phyloP scores from a whole-genome alignment of 2,329 filamentous ascomycete species.

The Tolypocladium cylindrosporum region DNA sequence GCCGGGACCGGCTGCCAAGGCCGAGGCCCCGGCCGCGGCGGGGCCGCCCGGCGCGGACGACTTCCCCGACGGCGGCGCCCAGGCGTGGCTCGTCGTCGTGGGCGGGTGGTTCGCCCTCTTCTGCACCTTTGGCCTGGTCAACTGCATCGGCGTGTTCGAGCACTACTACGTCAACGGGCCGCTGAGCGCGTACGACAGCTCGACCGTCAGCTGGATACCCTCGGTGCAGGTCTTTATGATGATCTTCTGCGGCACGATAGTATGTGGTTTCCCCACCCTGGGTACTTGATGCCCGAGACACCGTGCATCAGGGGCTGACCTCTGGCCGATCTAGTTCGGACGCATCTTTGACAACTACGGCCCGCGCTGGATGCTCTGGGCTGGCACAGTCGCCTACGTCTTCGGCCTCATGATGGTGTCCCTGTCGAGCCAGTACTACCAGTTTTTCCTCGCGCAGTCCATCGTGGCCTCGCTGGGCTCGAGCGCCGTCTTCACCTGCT shows the following conservation, averaged over 20 bases:
- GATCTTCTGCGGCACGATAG: conserved; percentile 37
- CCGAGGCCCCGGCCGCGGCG: not conserved
- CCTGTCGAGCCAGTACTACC: conserved; percentile 34
- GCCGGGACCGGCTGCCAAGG: not conserved
- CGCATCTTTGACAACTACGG: conserved; percentile 56
- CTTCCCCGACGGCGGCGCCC: conserved; percentile 48
- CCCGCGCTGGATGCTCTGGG: conserved; percentile 43
- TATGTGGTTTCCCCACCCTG: conserved; percentile 20
- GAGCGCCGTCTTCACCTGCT: conserved; percentile 30
- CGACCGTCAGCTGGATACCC: conserved; percentile 49
- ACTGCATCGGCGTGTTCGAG: conserved; percentile 45
- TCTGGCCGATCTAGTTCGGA: conserved; percentile 30
- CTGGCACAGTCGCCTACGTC: conserved; percentile 46
- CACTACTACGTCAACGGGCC: conserved; percentile 43
- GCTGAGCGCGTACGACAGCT: conserved; percentile 35
- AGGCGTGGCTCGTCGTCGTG: conserved; percentile 48
- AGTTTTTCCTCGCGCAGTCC: conserved; percentile 32
- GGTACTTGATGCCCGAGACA: conserved; percentile 13
- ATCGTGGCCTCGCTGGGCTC: conserved; percentile 31
- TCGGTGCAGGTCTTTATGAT: conserved; percentile 40
- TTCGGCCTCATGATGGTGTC: conserved; percentile 58
- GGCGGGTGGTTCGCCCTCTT: conserved; percentile 33
- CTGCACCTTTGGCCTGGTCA: conserved; percentile 33
- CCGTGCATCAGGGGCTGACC: not conserved
- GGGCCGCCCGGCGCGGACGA: conserved; percentile 24